phyloP scores from a whole-genome alignment of 2,329 filamentous ascomycete genomes.

The Aspergillus uvarum region DNA sequence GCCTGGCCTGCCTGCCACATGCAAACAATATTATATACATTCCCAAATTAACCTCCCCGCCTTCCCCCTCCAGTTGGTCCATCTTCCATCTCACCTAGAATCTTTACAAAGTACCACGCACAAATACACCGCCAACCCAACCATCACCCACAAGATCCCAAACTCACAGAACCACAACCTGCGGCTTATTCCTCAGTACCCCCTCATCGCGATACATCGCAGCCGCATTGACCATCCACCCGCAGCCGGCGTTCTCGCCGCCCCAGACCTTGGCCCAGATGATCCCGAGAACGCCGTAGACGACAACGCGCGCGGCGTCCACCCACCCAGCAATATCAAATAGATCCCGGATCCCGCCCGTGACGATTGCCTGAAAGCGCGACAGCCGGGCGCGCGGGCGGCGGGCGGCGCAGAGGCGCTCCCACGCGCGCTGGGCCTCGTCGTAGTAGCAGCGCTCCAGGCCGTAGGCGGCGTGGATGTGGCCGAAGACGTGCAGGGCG shows the following conservation, averaged over 20 bases:
- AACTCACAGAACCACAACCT: conserved; percentile 32
- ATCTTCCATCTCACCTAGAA: too few species aligned
- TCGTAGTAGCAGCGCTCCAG: conserved; percentile 72
- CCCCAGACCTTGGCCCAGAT: conserved; percentile 62
- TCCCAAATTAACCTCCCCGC: too few species aligned
- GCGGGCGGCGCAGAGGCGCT: conserved; percentile 56
- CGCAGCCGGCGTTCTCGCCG: conserved; percentile 45
- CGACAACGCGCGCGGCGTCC: conserved; percentile 51
- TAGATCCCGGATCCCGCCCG: conserved; percentile 37
- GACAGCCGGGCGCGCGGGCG: conserved; percentile 25
- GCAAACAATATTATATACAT: too few species aligned
- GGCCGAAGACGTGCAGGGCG: conserved; percentile 77
- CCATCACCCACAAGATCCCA: too few species aligned
- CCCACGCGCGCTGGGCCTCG: conserved; percentile 68
- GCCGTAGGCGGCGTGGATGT: conserved; percentile 76
- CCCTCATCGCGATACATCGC: conserved; percentile 41
- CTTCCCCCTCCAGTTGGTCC: too few species aligned
- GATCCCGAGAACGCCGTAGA: conserved; percentile 56
- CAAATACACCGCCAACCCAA: too few species aligned
- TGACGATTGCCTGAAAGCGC: conserved; percentile 23
- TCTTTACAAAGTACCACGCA: too few species aligned
- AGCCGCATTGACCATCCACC: conserved; percentile 63
- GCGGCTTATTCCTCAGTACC: conserved; percentile 38
- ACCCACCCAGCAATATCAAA: conserved; percentile 44
- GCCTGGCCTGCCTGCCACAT: too few species aligned